Evolutionary conservation across 176 grass and related monocot species (phyloP), one percentile per base, ranked within the genome.

Genomic region (Ensete ventricosum): DNA sequence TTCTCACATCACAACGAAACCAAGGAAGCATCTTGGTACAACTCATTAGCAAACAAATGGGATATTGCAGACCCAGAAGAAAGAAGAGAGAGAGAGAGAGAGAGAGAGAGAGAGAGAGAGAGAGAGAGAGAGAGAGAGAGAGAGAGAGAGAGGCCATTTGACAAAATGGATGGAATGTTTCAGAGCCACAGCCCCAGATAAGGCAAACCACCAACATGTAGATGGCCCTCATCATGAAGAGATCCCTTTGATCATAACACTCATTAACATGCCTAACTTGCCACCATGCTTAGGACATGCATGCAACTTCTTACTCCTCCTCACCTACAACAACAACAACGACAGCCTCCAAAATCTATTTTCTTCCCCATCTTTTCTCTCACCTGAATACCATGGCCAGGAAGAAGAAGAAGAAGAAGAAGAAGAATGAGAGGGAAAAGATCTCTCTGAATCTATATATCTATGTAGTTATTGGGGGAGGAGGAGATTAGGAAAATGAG

Each of bases 31-130:
- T 88, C 81, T 84, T 76, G 85, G 88, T 86, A 90, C 93, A 88
- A 87, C 84, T 72, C 85, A 87, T 79, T 84, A 99, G 88, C 88
- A 91, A 99, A 94, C 86, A 94, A 89, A 94, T 85, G 86, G 86
- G 91, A 99, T 91, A 86, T 94, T 85, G 85, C 90, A 96, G 89
- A 27, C 54, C 72, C 58, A 74, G 53, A 49, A 66, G 53, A 69
- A 16, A 50, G 34, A 70, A n/a, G 19, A 66, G 53, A 69, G 34
- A 50, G 34, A 70, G 48, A 70, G 48, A 66, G 53, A 68, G 34
- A 50, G 34, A 70, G 48, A n/a, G n/a, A n/a, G n/a, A n/a, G n/a
- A n/a, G n/a, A 66, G 48, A 69, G 34, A 50, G 34, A 70, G 48
- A 66, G 53, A 68, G 34, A 50, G 34, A 19, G 19, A 66, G 53